phyloP scores from a whole-genome alignment of 257 asterid species.

The Ophiorrhiza pumila region DNA sequence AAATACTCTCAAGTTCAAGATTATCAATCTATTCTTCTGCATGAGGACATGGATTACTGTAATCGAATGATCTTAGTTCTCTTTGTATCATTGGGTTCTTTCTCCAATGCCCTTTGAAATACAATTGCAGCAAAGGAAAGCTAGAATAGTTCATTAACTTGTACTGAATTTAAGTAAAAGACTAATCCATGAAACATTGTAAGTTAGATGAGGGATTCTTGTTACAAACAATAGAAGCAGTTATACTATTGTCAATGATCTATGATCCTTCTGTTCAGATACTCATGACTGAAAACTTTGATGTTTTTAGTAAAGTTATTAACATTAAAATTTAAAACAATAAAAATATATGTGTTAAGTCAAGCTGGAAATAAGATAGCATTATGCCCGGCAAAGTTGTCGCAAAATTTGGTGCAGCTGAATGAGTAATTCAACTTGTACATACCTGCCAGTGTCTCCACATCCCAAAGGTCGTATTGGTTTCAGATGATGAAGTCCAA shows the following conservation, averaged over 20 bases:
- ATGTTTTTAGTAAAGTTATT: too few relatives aligned
- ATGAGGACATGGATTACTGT: neutral
- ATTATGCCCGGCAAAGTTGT: neutral
- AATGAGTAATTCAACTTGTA: neutral
- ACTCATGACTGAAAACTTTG: neutral
- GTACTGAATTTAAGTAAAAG: neutral
- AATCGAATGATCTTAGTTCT: neutral
- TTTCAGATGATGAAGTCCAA: constrained; percentile 84
- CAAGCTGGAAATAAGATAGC: neutral
- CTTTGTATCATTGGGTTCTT: neutral
- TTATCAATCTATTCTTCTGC: neutral
- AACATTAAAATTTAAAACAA: neutral
- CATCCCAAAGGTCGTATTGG: constrained; percentile 95
- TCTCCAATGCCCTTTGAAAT: neutral
- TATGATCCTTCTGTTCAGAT: neutral
- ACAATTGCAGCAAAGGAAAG: neutral
- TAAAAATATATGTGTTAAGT: neutral
- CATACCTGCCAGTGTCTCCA: constrained; percentile 98
- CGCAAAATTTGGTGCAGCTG: neutral
- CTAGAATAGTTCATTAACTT: neutral
- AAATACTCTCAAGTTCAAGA: neutral
- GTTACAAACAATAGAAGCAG: too few relatives aligned
- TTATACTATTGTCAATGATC: neutral
- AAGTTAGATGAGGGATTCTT: neutral
- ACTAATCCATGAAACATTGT: too few relatives aligned